These are phyloP conservation scores for Fraxinus xanthoxyloides DNA, from an alignment of 305 asterid species.

Conservation along the genomic window DNA sequence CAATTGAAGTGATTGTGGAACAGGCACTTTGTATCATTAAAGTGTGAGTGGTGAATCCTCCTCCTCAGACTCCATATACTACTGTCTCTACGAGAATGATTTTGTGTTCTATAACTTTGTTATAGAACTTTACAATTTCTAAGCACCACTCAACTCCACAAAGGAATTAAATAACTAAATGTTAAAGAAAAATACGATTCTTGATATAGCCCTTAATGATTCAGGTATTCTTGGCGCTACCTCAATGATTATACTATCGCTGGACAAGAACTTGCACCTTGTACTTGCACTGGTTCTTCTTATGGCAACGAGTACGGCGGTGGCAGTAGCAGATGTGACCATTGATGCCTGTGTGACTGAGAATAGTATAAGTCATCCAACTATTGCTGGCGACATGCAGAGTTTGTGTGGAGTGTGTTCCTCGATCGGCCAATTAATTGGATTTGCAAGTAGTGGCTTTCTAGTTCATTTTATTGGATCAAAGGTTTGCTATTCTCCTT, in stretches of 20 bases:
- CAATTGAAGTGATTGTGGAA: neutral
- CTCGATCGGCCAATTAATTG: conserved; percentile 52
- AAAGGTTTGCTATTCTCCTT: conserved; percentile 35
- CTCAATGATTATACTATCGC: conserved; percentile 48
- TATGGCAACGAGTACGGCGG: conserved; percentile 53
- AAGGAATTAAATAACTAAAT: neutral
- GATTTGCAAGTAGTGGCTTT: conserved; percentile 52
- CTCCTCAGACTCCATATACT: neutral
- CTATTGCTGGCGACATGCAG: conserved; percentile 71
- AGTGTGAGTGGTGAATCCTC: neutral
- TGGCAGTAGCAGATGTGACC: conserved; percentile 66
- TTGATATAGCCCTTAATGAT: conserved; percentile 15
- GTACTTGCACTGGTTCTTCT: conserved; percentile 52
- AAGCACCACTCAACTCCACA: neutral
- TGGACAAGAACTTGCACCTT: conserved; percentile 39
- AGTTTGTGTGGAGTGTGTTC: conserved; percentile 62
- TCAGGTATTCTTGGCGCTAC: conserved; percentile 53
- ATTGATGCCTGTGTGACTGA: conserved; percentile 73
- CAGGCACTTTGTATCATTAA: neutral
- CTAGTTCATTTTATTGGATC: conserved; percentile 58
- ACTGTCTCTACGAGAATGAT: neutral
- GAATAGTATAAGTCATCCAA: conserved; percentile 55
- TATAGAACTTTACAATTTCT: neutral
- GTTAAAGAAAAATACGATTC: neutral
- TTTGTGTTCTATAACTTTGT: neutral